phyloP scores from a whole-genome alignment of 2,329 filamentous ascomycete genomes.

The Alternaria sp. region DNA sequence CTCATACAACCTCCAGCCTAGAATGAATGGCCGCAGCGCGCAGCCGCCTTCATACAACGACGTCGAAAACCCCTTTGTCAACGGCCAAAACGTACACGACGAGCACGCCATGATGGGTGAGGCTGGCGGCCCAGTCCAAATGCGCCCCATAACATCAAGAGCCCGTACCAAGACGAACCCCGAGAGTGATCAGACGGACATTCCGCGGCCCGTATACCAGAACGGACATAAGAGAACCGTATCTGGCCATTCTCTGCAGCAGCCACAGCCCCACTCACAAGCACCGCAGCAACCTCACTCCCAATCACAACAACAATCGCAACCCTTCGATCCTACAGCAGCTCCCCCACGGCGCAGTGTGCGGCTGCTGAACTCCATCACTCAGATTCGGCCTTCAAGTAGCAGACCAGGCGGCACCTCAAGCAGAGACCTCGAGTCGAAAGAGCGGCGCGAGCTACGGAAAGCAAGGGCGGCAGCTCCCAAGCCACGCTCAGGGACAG shows the following conservation, averaged over 20 bases:
- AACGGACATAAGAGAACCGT: conserved; percentile 84
- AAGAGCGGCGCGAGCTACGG: conserved; percentile 76
- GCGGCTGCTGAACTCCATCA: conserved; percentile 52
- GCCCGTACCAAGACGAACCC: conserved; percentile 48
- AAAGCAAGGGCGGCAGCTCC: conserved; percentile 79
- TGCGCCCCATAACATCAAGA: conserved; percentile 50
- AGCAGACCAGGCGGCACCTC: conserved; percentile 66
- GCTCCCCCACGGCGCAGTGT: conserved; percentile 54
- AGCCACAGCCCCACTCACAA: conserved; percentile 8
- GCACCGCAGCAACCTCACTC: background rate
- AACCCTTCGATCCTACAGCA: conserved; percentile 48
- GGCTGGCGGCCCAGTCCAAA: conserved; percentile 42
- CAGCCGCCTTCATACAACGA: conserved; percentile 36
- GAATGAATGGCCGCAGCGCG: conserved; percentile 52
- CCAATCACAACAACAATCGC: conserved; percentile 21
- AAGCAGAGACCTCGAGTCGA: conserved; percentile 59
- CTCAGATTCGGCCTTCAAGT: conserved; percentile 67
- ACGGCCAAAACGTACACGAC: conserved; percentile 47
- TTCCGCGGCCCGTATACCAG: conserved; percentile 44
- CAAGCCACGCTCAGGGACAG: conserved; percentile 67
- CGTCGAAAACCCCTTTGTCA: conserved; percentile 57
- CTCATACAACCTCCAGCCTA: conserved; percentile 49
- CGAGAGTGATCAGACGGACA: conserved; percentile 48
- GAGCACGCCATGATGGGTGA: conserved; percentile 54
- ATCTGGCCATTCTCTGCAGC: conserved; percentile 73